Percentiles rank a stretch among this genome's conserved stretches.
These are phyloP conservation scores for Licmophora abbreviata DNA, from an alignment of 108 stramenopile species.

Conservation along the genomic window DNA sequence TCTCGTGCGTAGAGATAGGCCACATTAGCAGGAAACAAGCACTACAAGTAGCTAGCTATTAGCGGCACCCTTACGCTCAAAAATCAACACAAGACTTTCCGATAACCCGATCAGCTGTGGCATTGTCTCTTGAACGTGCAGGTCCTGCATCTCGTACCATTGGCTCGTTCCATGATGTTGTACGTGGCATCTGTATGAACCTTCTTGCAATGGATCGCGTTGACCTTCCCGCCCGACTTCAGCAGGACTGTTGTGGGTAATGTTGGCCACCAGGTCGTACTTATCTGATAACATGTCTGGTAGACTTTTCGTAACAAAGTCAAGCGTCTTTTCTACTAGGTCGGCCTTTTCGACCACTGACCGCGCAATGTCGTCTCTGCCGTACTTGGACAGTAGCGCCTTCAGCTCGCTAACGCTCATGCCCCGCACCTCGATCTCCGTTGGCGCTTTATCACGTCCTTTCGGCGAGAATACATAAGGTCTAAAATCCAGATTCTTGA, in stretches of 20 bases:
- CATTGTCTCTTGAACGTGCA: slow-evolving; percentile 92
- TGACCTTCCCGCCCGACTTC: slow-evolving; percentile 80
- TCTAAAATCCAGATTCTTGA: slow-evolving; percentile 92
- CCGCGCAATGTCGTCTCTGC: slow-evolving; percentile 39
- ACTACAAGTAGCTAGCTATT: too few species aligned
- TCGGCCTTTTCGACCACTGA: slow-evolving; percentile 62
- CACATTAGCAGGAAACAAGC: too few species aligned
- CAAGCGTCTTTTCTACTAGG: slow-evolving; percentile 51
- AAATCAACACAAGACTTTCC: slow-evolving; percentile 92
- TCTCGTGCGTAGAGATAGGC: too few species aligned
- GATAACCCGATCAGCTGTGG: slow-evolving; percentile 93
- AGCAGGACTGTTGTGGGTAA: slow-evolving; percentile 83
- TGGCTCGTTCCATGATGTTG: slow-evolving; percentile 79
- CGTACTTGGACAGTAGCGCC: slow-evolving; percentile 49
- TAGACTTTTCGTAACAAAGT: slow-evolving; percentile 63
- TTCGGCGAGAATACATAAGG: slow-evolving; percentile 48
- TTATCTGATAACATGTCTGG: slow-evolving; percentile 78
- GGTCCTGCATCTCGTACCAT: slow-evolving; percentile 97
- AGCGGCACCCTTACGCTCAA: slow-evolving; percentile 43
- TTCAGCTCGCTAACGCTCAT: slow-evolving; percentile 84
- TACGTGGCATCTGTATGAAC: slow-evolving; percentile 87
- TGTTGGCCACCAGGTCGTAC: slow-evolving; percentile 94
- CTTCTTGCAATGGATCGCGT: slow-evolving; percentile 75
- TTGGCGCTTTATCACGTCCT: slow-evolving; percentile 25
- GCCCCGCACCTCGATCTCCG: slow-evolving; percentile 53